Percentiles rank a stretch among this genome's conserved stretches.
phyloP scores from a whole-genome alignment of 1,284 basidiomycete species.

The Marasmius tenuissimus region DNA sequence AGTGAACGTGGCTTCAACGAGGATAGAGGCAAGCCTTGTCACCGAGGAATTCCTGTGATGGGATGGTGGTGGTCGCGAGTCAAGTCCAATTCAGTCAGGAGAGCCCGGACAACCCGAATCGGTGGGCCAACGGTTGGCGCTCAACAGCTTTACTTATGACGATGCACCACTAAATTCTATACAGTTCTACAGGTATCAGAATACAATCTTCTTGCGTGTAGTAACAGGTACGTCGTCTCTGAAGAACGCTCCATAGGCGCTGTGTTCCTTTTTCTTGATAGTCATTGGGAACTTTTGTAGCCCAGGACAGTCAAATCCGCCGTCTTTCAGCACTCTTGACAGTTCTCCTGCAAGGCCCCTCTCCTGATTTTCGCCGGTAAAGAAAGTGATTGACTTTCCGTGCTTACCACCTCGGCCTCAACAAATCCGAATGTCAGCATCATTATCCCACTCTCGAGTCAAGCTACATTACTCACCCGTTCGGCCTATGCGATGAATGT shows the following conservation, averaged over 20 bases:
- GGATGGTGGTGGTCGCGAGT: too few species aligned
- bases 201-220: constrained; percentile 87
- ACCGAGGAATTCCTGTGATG: neutral
- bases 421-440: constrained; percentile 13
- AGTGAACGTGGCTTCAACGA: neutral
- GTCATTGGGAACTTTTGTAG: constrained; percentile 90
- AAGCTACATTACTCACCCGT: constrained; percentile 57
- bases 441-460: constrained; percentile 1
- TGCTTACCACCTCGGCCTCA: constrained; percentile 87
- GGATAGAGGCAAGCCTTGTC: neutral
- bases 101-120: too few species aligned
- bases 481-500: constrained; percentile 96
- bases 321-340: constrained; percentile 88
- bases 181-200: constrained; percentile 30
- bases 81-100: too few species aligned
- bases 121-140: too few species aligned
- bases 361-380: constrained; percentile 89
- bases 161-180: neutral
- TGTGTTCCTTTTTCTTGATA: constrained; percentile 94
- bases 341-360: constrained; percentile 91
- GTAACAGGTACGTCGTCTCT: constrained; percentile 76
- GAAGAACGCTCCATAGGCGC: constrained; percentile 85
- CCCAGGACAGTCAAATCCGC: constrained; percentile 73
- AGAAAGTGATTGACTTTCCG: constrained; percentile 96
- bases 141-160: too few species aligned